Evolutionary conservation across 345 rosid genomes (phyloP).

Genomic region (Corymbia maculata): DNA sequence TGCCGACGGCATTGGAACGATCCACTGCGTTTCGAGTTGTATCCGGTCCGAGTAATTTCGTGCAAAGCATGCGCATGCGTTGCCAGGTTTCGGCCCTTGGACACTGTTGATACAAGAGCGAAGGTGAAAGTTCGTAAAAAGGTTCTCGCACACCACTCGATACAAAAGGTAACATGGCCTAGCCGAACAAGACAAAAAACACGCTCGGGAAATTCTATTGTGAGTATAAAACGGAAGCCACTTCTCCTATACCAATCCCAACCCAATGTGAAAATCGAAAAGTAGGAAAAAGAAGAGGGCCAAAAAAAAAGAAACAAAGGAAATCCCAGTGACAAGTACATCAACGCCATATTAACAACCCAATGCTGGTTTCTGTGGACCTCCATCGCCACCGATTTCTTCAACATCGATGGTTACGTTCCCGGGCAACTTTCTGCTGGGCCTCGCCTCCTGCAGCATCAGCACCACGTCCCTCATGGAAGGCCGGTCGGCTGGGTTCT

Average conservation of each 20-base stretch:
- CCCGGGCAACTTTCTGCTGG: slow-evolving; percentile 43
- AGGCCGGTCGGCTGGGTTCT: slow-evolving; percentile 80
- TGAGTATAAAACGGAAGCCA: slow-evolving; percentile 1
- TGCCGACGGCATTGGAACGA: background rate
- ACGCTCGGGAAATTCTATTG: background rate
- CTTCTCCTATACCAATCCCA: slow-evolving; percentile 55
- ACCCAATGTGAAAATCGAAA: slow-evolving; percentile 10
- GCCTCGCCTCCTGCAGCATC: slow-evolving; percentile 92
- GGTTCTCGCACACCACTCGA: background rate
- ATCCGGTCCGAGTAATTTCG: background rate
- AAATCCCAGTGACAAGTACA: background rate
- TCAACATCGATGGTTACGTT: background rate
- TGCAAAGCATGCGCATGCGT: background rate
- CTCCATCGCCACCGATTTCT: slow-evolving; percentile 6
- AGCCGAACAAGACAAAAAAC: background rate
- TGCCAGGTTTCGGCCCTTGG: background rate
- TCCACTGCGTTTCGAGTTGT: background rate
- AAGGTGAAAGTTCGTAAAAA: background rate
- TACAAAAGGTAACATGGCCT: background rate
- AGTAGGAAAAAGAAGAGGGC: background rate
- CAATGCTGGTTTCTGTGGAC: slow-evolving; percentile 28
- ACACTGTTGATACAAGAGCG: background rate
- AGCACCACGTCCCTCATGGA: slow-evolving; percentile 93
- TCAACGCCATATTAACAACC: slow-evolving; percentile 43
- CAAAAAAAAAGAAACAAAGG: background rate